Conservation (phyloP, 331 rosid species). For the Pyracantha coccinea region DNA sequence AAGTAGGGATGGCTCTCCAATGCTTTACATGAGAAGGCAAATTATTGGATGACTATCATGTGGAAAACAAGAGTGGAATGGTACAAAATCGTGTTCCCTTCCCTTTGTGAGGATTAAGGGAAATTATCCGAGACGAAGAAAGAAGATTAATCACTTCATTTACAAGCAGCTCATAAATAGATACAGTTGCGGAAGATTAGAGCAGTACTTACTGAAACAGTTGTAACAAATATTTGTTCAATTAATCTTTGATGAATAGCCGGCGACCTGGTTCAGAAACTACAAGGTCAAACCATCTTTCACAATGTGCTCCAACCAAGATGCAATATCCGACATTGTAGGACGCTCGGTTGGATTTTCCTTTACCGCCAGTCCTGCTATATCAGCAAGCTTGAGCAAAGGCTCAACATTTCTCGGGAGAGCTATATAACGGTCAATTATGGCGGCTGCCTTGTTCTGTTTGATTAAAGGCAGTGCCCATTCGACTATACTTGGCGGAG, state of each 20-base stretch:
- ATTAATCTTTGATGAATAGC: not conserved
- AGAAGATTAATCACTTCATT: conserved; percentile 20
- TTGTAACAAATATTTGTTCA: conserved; percentile 1
- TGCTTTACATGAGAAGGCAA: conserved; percentile 4
- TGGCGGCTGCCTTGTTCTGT: conserved; percentile 68
- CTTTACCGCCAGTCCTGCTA: conserved; percentile 61
- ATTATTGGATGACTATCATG: conserved; percentile 6
- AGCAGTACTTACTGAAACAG: conserved; percentile 17
- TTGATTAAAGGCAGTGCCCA: conserved; percentile 85
- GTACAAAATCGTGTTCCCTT: conserved; percentile 32
- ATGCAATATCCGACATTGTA: conserved; percentile 52
- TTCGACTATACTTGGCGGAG: conserved; percentile 54
- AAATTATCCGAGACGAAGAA: conserved; percentile 6
- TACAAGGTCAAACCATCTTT: conserved; percentile 70
- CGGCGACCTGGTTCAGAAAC: conserved; percentile 1
- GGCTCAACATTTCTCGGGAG: conserved; percentile 88
- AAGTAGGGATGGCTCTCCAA: not conserved
- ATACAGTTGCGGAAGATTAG: conserved; percentile 34
- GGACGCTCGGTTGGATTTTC: conserved; percentile 62
- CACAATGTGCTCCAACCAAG: conserved; percentile 77
- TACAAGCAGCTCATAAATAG: conserved; percentile 32
- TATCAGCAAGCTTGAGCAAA: conserved; percentile 71
- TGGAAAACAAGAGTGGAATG: conserved; percentile 9
- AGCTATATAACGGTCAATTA: conserved; percentile 44
- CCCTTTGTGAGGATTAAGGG: conserved; percentile 28